Base-by-base conservation (phyloP, 306 rosid genomes). In the Benincasa hispida region DNA sequence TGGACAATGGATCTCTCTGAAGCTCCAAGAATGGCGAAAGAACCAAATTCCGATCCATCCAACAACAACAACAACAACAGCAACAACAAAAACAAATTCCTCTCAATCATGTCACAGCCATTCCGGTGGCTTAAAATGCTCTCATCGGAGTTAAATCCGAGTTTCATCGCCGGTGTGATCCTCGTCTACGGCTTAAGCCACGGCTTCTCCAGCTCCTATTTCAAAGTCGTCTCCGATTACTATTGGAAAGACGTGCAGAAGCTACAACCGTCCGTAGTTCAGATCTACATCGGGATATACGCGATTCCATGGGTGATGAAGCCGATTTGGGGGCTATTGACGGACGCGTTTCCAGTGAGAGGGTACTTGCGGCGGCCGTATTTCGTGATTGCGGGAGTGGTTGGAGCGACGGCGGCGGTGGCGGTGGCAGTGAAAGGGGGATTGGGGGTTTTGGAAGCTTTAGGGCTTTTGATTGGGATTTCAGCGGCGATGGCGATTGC, bases 201-300 rank as follows among this genome's bases (percentile, higher is more conserved):
- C 30, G 97, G 97, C 28, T 88, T 91, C 81, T 80, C 90, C 0
- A 84, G 86, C 3, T 84, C 95, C 1, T 79, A 84, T 62, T 89
- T 91, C 89, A 87, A 34, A 54, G 88, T 91, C 0, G 91, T 82
- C 10, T 17, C 88, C 0, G 97, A 91, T 21, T 91, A 86, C 66
- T 91, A 89, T 75, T 91, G 97, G 97, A 91, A 91, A 79, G 97
- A 91, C 79, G 85, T 91, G 3, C 91, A 88, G 72, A 84, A 82
- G 35, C 53, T 89, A 0, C 91, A 88, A 45, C 97, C 97, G 15
- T 89, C 92, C 0, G 59, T 79, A 0, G 92, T 88, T 1, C 97
- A 91, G 65, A 79, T 88, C 58, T 91, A 83, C 47, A 73, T 78
- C 0, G 90, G 89, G 1, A 45, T 91, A 21, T 91, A 87, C 85